phyloP scores from a whole-genome alignment of 768 basidiomycete species.

The Hypholoma fasciculare region DNA sequence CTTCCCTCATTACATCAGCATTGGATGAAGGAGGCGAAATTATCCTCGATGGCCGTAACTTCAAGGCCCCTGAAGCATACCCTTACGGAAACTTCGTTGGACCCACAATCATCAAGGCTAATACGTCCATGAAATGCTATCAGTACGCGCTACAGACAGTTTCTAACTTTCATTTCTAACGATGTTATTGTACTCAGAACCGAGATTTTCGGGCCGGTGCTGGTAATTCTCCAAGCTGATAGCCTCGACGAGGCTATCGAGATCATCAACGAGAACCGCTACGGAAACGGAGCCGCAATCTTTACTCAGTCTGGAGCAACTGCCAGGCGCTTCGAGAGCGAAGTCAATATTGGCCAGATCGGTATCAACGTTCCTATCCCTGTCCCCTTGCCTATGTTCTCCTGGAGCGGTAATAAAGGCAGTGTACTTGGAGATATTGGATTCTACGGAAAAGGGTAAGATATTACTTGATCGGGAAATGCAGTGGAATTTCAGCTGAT shows the following conservation, averaged over 20 bases:
- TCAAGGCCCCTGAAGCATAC: conserved; percentile 64
- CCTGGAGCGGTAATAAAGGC: conserved; percentile 95
- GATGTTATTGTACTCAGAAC: conserved; percentile 47
- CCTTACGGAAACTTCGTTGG: conserved; percentile 93
- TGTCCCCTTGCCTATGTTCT: conserved; percentile 92
- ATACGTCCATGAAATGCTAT: conserved; percentile 86
- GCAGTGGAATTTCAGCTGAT: conserved; percentile 2
- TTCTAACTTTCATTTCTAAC: neutral
- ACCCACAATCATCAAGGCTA: conserved; percentile 85
- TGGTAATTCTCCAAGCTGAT: conserved; percentile 75
- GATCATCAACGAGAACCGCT: conserved; percentile 87
- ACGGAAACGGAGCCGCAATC: conserved; percentile 94
- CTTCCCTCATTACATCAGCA: conserved; percentile 70
- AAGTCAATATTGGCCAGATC: conserved; percentile 89
- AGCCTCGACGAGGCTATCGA: conserved; percentile 88
- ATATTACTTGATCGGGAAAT: conserved; percentile 9
- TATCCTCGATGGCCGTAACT: conserved; percentile 79
- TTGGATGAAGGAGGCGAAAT: conserved; percentile 83
- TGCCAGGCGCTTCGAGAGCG: conserved; percentile 87
- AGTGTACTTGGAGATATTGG: conserved; percentile 84
- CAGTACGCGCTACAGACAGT: conserved; percentile 46
- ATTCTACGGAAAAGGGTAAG: conserved; percentile 87
- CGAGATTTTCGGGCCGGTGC: conserved; percentile 94
- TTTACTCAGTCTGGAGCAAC: conserved; percentile 97
- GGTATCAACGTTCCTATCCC: conserved; percentile 94